Evolutionary conservation across 2,329 filamentous ascomycete genomes (phyloP).

Genomic region (Calonectria multiphialidica): DNA sequence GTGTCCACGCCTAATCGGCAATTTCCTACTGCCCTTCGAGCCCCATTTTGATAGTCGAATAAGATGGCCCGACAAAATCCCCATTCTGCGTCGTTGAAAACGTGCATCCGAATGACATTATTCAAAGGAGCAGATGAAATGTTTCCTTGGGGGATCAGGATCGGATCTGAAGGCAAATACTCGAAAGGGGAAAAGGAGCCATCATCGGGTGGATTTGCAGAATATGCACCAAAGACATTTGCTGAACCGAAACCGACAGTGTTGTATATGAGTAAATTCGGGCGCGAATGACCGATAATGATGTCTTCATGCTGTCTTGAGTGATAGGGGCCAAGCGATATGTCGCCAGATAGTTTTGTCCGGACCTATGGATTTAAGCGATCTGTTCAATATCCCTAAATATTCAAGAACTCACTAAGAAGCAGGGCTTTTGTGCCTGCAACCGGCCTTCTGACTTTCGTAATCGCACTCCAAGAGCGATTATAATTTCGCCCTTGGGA

Average conservation of each 20-base stretch:
- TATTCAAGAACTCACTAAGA: not conserved
- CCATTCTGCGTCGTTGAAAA: not conserved
- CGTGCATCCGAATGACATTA: not conserved
- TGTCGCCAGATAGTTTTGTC: conserved; percentile 9
- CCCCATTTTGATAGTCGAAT: conserved; percentile 16
- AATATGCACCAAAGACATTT: conserved; percentile 2
- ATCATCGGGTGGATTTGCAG: not conserved
- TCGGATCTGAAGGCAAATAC: not conserved
- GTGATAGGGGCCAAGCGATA: conserved; percentile 8
- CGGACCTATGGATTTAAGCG: conserved; percentile 4
- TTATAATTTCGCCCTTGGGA: conserved; percentile 2
- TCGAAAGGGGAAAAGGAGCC: not conserved
- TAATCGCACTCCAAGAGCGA: not conserved
- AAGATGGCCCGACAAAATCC: not conserved
- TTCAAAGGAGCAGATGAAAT: conserved; percentile 3
- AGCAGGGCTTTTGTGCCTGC: not conserved
- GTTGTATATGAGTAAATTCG: conserved; percentile 14
- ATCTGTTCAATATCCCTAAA: not conserved
- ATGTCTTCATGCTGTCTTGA: not conserved
- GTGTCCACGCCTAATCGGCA: not conserved
- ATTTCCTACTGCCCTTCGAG: conserved; percentile 15
- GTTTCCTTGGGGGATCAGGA: not conserved
- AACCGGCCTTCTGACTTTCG: not conserved
- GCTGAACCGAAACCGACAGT: not conserved
- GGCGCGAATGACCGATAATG: not conserved